phyloP scores from a whole-genome alignment of 345 rosid genomes.

The Mercurialis annua region DNA sequence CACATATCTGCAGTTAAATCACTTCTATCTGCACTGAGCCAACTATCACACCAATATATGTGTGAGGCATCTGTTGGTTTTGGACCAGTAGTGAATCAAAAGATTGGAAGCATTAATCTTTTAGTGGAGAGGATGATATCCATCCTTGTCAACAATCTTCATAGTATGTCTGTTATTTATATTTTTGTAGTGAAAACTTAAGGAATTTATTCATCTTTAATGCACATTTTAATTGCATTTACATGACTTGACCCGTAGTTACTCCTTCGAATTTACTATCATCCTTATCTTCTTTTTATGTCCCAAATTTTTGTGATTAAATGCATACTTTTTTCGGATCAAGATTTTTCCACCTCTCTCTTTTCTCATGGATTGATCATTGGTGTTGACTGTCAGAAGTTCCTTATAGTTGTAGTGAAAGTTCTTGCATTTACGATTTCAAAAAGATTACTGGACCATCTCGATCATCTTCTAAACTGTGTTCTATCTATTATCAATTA shows the following conservation, averaged over 20 bases:
- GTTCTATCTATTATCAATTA: not conserved
- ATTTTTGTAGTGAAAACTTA: constrained; percentile 11
- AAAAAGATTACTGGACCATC: not conserved
- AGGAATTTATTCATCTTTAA: not conserved
- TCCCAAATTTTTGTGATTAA: not conserved
- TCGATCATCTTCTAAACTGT: not conserved
- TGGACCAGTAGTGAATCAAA: constrained; percentile 70
- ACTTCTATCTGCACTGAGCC: constrained; percentile 83
- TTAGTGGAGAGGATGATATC: constrained; percentile 95
- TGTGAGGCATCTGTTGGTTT: constrained; percentile 58
- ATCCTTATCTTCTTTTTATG: not conserved
- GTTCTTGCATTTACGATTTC: not conserved
- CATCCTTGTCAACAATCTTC: constrained; percentile 87
- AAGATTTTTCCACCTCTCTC: not conserved
- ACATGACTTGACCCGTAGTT: not conserved
- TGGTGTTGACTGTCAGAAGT: not conserved
- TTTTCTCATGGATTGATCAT: not conserved
- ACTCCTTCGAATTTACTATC: not conserved
- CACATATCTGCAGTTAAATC: constrained; percentile 91
- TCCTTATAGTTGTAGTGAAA: not conserved
- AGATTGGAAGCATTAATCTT: constrained; percentile 76
- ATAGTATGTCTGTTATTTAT: constrained; percentile 63
- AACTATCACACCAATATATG: constrained; percentile 85
- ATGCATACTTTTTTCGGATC: not conserved
- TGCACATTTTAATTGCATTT: not conserved